Evolutionary conservation across 192 early-diverging fungal species (phyloP).

Genomic region (Chytriomyces hyalinus): DNA sequence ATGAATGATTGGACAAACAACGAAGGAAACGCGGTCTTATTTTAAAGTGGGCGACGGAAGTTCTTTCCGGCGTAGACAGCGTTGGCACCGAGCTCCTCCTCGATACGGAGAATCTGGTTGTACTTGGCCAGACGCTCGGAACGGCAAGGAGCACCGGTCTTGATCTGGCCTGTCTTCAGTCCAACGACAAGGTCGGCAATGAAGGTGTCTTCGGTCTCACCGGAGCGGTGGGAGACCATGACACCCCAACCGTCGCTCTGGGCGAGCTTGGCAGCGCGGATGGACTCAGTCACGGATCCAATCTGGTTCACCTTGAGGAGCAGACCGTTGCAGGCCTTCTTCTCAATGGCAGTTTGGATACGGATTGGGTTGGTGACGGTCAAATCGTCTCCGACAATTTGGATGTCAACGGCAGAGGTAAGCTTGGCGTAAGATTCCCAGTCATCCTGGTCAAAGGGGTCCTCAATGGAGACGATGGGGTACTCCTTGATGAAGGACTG

Average conservation of each 20-base stretch:
- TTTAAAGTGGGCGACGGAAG: constrained; percentile 21
- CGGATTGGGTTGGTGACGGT: constrained; percentile 96
- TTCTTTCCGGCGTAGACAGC: constrained; percentile 87
- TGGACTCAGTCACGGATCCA: constrained; percentile 95
- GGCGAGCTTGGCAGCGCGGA: constrained; percentile 69
- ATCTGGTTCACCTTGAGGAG: constrained; percentile 99
- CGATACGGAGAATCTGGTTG: constrained; percentile 97
- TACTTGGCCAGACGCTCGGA: constrained; percentile 98
- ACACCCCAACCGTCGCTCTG: constrained; percentile 95
- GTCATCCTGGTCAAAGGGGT: constrained; percentile 99
- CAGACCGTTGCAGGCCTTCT: constrained; percentile 93
- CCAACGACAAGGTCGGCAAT: constrained; percentile 98
- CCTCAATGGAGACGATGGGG: constrained; percentile 91
- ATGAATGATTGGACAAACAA: neutral
- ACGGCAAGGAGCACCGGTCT: constrained; percentile 98
- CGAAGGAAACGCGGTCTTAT: neutral
- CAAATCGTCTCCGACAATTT: constrained; percentile 98
- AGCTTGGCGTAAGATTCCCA: constrained; percentile 90
- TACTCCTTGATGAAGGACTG: constrained; percentile 78
- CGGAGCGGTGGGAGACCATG: constrained; percentile 99
- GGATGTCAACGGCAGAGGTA: constrained; percentile 63
- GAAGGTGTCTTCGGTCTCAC: constrained; percentile 97
- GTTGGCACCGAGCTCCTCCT: constrained; percentile 92
- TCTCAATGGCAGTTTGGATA: constrained; percentile 86
- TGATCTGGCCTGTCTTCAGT: constrained; percentile 90